Evolutionary conservation across 2,329 filamentous ascomycete species (phyloP), one percentile per base, ranked within the genome.

Genomic region (Curvularia verruculosa): DNA sequence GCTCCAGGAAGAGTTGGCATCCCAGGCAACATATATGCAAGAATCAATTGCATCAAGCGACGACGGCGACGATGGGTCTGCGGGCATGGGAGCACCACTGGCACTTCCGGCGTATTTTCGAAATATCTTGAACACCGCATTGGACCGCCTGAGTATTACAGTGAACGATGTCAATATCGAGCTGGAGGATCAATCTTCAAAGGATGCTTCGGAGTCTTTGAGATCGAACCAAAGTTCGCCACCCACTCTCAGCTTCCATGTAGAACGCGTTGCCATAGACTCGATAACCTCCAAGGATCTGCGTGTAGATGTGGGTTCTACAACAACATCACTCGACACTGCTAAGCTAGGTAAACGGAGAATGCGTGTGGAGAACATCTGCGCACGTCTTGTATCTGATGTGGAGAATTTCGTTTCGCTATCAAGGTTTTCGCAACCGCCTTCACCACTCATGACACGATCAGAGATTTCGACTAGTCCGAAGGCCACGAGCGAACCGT

Each of bases 81-180:
- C 86, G 4, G 90, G 90, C n/a, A 91, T 89, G 21, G 90, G 90
- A 1, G 85, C 89, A 63, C 78, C 85, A 1, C 78, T 92, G 29
- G 87, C 87, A 1, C 78, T 94, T 4, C 90, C 90, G 5, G 80
- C 79, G 0, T 91, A 92, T 61, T 78, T 95, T 45, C 85, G 88
- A 40, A 85, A 84, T 62, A 91, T 92, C 63, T 75, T 94, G 5
- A 87, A 92, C 63, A 89, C 89, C 28, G 86, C 93, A 47, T 79
- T 89, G 24, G 89, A 95, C 74, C 84, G 90, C 44, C 81, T 88
- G 53, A 85, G 90, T 69, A 78, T 94, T 24, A 81, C 80, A 48
- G 85, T 94, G 56, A 84, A 83, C 49, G 83, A 85, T 24, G 83
- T 94, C 54, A 83, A 82, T 10, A 82, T 92, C 60, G 85, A 87